These are phyloP conservation scores for Termitomyces sp. DNA, from an alignment of 768 basidiomycete genomes.

Conservation along the genomic window DNA sequence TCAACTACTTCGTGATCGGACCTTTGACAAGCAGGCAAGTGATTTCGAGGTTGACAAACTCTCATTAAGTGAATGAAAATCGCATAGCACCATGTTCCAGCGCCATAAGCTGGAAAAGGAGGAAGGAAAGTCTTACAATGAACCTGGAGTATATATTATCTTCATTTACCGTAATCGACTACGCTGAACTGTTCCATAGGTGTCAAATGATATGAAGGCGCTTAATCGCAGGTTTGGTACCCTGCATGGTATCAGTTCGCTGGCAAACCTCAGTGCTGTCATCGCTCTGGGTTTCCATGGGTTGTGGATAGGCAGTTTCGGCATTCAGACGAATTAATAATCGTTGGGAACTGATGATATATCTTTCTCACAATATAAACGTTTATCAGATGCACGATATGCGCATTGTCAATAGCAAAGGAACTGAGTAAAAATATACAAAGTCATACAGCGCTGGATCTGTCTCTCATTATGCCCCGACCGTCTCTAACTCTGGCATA, in stretches of 20 bases:
- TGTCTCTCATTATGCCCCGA: conserved; percentile 56
- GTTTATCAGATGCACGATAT: conserved; percentile 9
- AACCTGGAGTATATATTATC: conserved; percentile 47
- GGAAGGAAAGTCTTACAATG: conserved; percentile 64
- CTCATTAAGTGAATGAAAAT: background rate
- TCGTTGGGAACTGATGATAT: background rate
- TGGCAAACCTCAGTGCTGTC: conserved; percentile 59
- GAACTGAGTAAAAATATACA: conserved; percentile 25
- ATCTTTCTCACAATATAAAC: conserved; percentile 7
- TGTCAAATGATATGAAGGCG: conserved; percentile 63
- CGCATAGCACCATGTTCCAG: conserved; percentile 64
- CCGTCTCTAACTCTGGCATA: conserved; percentile 70
- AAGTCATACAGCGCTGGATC: conserved; percentile 12
- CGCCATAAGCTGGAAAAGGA: conserved; percentile 70
- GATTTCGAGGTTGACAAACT: conserved; percentile 12
- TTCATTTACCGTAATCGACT: conserved; percentile 2
- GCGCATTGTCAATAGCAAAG: conserved; percentile 13
- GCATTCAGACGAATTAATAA: conserved; percentile 35
- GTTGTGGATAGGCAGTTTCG: conserved; percentile 59
- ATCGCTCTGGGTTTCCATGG: conserved; percentile 64
- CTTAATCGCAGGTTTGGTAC: conserved; percentile 61
- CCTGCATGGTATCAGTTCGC: conserved; percentile 65
- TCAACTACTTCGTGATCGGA: conserved; percentile 68
- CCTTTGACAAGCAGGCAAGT: conserved; percentile 63
- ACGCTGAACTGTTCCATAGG: conserved; percentile 28